These are phyloP conservation scores for Colletotrichum somersetense DNA, from an alignment of 2,329 filamentous ascomycete genomes.

Conservation along the genomic window DNA sequence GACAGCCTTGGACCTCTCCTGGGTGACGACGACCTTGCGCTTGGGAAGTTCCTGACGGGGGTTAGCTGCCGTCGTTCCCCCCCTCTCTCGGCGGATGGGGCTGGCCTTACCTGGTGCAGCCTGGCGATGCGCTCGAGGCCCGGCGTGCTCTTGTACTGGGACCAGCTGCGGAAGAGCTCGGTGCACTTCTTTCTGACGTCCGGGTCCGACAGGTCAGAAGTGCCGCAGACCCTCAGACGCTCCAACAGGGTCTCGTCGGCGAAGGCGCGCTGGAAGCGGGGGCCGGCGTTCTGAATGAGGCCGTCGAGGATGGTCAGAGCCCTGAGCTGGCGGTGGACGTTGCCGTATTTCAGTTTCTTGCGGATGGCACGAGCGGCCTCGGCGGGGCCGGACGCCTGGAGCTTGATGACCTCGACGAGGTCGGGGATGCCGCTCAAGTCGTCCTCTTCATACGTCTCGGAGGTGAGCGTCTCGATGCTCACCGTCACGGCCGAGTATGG, in stretches of 20 bases:
- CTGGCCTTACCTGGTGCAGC: slow-evolving; percentile 72
- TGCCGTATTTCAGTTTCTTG: slow-evolving; percentile 99
- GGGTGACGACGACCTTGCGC: slow-evolving; percentile 78
- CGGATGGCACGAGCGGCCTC: slow-evolving; percentile 93
- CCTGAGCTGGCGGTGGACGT: slow-evolving; percentile 89
- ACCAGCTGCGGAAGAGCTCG: slow-evolving; percentile 88
- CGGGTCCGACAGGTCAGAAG: slow-evolving; percentile 84
- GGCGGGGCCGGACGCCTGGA: slow-evolving; percentile 86
- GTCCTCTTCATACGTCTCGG: slow-evolving; percentile 90
- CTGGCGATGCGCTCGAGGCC: slow-evolving; percentile 85
- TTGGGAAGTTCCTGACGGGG: slow-evolving; percentile 69
- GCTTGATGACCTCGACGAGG: slow-evolving; percentile 91
- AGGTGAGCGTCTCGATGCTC: slow-evolving; percentile 89
- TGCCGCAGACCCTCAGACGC: slow-evolving; percentile 87
- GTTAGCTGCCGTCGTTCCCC: not conserved
- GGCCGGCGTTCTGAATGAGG: slow-evolving; percentile 92
- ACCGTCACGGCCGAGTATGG: slow-evolving; percentile 96
- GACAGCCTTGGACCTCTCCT: slow-evolving; percentile 85
- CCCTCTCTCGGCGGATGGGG: not conserved
- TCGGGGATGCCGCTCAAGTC: slow-evolving; percentile 93
- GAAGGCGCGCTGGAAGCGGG: slow-evolving; percentile 87
- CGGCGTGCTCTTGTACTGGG: slow-evolving; percentile 83
- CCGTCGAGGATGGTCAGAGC: slow-evolving; percentile 91
- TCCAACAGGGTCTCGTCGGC: slow-evolving; percentile 93
- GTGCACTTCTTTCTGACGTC: slow-evolving; percentile 91